Evolutionary conservation across 306 rosid species (phyloP), one percentile per base, ranked within the genome.

Genomic region (Sechiopsis laciniata): DNA sequence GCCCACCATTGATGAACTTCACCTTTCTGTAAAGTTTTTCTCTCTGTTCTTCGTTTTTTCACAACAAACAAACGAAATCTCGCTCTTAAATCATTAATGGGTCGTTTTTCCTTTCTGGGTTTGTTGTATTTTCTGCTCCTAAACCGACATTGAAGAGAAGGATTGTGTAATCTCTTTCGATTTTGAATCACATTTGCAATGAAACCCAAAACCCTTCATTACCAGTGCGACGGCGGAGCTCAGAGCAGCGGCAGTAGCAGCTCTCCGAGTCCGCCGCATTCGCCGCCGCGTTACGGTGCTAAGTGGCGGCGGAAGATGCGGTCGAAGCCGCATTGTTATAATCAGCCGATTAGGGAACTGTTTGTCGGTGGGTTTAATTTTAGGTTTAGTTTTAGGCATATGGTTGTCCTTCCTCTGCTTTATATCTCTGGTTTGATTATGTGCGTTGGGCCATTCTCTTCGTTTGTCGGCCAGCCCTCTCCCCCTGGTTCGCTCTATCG

Each of bases 401-500:
- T 95, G 74, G 82, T 95, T 72, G 69, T 95, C 26, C 87, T 95
- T 5, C 88, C 99, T 19, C 40, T 91, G 59, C 84, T 95, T 2
- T 95, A 95, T 76, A 80, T 88, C 79, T 88, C 95, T 10, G 99
- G 97, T 11, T 62, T 95, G 46, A 71, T 95, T 73, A 85, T 95
- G 96, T 95, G 92, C 12, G 92, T 91, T 22, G 99, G 90, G 7
- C 92, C 99, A 2, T 89, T 91, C 85, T 90, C 89, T 22, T 68
- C 84, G 15, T 83, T 93, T 57, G 69, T 87, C 69, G 88, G 92
- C 40, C 84, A 73, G 24, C 55, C 88, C n/a, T 76, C 87, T 54
- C 84, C 84, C 82, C 98, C 98, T n/a, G 97, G 99, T 12, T 88
- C 95, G 4, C 78, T 87, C 10, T 95, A 95, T 48, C 95, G 92